A percentile compares a stretch with the other conserved stretches of the same genome.
These are phyloP conservation scores for Monosporascus cannonballus DNA, from an alignment of 2,329 filamentous ascomycete species.

Conservation along the genomic window DNA sequence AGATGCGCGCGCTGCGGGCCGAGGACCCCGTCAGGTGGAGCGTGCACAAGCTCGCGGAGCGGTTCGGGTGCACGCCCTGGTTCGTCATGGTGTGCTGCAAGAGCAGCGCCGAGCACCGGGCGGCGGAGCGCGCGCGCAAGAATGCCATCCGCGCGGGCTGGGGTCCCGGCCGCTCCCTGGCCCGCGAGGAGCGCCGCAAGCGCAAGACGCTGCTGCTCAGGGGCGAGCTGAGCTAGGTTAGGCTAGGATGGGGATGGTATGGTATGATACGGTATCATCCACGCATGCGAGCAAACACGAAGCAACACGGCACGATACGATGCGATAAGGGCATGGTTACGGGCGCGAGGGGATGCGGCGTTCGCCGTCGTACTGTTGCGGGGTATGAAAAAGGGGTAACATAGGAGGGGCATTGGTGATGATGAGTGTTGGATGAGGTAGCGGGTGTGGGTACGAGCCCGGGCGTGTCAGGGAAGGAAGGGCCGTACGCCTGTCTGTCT, in stretches of 20 bases:
- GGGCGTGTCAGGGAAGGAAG: background rate
- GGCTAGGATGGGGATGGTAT: too few relatives aligned
- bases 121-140: constrained; percentile 37
- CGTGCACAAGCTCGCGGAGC: constrained; percentile 44
- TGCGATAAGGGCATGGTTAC: too few relatives aligned
- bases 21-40: constrained; percentile 51
- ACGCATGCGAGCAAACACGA: too few relatives aligned
- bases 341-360: too few relatives aligned
- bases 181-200: constrained; percentile 49
- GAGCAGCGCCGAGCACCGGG: constrained; percentile 41
- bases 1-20: constrained; percentile 51
- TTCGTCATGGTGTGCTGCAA: constrained; percentile 55
- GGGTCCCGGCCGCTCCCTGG: constrained; percentile 49
- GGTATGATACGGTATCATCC: too few relatives aligned
- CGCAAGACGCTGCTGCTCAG: constrained; percentile 46
- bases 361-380: too few relatives aligned
- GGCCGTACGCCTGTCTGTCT: background rate
- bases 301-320: too few relatives aligned
- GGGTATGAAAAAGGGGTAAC: background rate
- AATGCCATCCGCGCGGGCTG: constrained; percentile 47
- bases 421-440: background rate
- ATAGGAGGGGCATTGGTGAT: background rate
- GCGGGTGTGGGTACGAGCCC: background rate
- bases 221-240: constrained; percentile 34
- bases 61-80: constrained; percentile 48